A percentile compares a stretch with the other conserved stretches of the same genome.
Evolutionary conservation across 768 basidiomycete species (phyloP).

Genomic region (Rubroboletus satanas): DNA sequence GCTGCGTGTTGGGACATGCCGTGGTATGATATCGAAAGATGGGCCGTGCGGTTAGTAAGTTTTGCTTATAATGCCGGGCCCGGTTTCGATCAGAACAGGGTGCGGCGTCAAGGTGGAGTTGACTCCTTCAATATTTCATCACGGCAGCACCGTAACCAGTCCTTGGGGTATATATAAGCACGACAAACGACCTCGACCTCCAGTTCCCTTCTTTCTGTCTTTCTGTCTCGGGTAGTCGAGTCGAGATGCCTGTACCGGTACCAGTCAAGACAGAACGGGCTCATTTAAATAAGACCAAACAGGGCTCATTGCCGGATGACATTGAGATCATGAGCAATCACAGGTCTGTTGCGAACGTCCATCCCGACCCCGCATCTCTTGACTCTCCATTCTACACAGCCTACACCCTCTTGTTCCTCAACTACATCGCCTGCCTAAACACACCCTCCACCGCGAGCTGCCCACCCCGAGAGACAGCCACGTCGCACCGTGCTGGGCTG

Average conservation of each 20-base stretch:
- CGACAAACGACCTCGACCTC: too few species aligned
- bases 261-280: slow-evolving; percentile 12
- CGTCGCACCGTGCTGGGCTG: background rate
- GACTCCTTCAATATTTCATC: too few species aligned
- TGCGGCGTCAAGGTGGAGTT: too few species aligned
- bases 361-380: background rate
- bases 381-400: slow-evolving; percentile 3
- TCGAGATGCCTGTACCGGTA: slow-evolving; percentile 21
- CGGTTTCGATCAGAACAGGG: too few species aligned
- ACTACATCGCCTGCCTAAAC: background rate
- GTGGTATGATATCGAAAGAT: too few species aligned
- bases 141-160: too few species aligned
- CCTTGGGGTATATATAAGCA: too few species aligned
- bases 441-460: background rate
- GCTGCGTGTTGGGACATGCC: background rate
- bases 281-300: slow-evolving; percentile 29
- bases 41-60: too few species aligned
- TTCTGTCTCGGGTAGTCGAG: too few species aligned
- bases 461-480: slow-evolving; percentile 6
- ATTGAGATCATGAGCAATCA: slow-evolving; percentile 6
- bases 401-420: background rate
- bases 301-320: slow-evolving; percentile 19
- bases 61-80: too few species aligned
- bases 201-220: too few species aligned
- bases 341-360: slow-evolving; percentile 20